A percentile compares a stretch with the other conserved stretches of the same genome.
phyloP scores from a whole-genome alignment of 2,329 filamentous ascomycete species.

The Trichothecium roseum region DNA sequence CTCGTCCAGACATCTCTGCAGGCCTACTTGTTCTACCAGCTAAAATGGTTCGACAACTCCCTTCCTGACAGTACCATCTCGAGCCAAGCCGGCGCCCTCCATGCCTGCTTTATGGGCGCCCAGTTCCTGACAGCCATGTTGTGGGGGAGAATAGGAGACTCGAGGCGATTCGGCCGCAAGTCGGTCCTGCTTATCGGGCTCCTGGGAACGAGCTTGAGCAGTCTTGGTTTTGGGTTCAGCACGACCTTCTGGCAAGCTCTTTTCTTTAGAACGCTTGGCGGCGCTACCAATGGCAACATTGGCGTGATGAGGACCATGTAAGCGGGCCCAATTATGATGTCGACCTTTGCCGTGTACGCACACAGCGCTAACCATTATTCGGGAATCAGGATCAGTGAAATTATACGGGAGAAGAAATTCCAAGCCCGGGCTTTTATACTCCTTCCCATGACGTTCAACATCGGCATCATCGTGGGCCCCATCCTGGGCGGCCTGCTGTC shows the following conservation, averaged over 20 bases:
- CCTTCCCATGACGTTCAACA: conserved; percentile 64
- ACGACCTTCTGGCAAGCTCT: conserved; percentile 58
- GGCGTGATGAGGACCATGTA: conserved; percentile 46
- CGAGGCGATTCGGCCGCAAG: conserved; percentile 56
- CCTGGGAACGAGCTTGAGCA: conserved; percentile 37
- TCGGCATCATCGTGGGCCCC: conserved; percentile 65
- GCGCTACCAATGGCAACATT: conserved; percentile 58
- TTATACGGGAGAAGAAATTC: conserved; percentile 52
- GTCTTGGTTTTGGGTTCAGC: conserved; percentile 48
- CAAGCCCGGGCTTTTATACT: conserved; percentile 65
- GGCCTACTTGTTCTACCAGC: conserved; percentile 75
- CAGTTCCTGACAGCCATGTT: conserved; percentile 70
- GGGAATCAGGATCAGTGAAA: conserved; percentile 58
- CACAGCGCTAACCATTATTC: no score
- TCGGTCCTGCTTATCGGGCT: conserved; percentile 64
- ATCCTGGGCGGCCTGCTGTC: conserved; percentile 59
- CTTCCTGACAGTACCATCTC: conserved; percentile 55
- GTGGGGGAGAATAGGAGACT: conserved; percentile 60
- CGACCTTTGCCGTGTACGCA: no score
- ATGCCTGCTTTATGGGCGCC: conserved; percentile 65
- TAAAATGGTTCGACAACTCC: conserved; percentile 56
- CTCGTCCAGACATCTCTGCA: conserved; percentile 17
- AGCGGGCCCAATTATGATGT: no score
- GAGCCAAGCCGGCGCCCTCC: conserved; percentile 62
- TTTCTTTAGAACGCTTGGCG: conserved; percentile 52